Conservation (phyloP, 345 rosid genomes). For the Anastatica hierochuntica region DNA sequence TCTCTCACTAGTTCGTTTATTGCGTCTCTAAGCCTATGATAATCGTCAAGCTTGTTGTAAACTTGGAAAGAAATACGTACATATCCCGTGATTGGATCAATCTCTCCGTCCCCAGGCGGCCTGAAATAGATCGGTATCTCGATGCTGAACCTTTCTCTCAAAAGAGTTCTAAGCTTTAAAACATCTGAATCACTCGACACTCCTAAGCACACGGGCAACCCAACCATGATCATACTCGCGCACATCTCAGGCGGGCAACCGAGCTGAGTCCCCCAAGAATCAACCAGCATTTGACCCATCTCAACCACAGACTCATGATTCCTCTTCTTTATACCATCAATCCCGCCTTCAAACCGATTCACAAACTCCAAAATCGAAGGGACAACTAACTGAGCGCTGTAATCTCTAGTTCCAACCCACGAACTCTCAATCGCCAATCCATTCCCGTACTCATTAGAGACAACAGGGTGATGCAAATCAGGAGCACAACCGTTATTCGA, state of each 20-base stretch:
- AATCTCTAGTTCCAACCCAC: constrained; percentile 94
- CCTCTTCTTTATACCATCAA: constrained; percentile 68
- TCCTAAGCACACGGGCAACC: constrained; percentile 61
- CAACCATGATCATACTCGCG: constrained; percentile 81
- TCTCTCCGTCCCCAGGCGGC: constrained; percentile 45
- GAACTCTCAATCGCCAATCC: constrained; percentile 83
- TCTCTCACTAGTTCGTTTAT: constrained; percentile 41
- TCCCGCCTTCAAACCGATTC: constrained; percentile 75
- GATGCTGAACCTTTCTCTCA: constrained; percentile 51
- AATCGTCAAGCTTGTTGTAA: constrained; percentile 73
- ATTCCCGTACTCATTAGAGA: constrained; percentile 81
- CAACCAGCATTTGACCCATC: constrained; percentile 79
- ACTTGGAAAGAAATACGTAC: constrained; percentile 83
- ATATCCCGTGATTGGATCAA: constrained; percentile 49
- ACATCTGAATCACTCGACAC: constrained; percentile 45
- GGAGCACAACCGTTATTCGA: constrained; percentile 8
- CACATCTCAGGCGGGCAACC: constrained; percentile 86
- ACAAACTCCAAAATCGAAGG: constrained; percentile 72
- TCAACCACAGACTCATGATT: constrained; percentile 65
- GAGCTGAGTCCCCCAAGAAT: constrained; percentile 79
- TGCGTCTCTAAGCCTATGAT: constrained; percentile 61
- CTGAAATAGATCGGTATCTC: constrained; percentile 76
- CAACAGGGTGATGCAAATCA: constrained; percentile 89
- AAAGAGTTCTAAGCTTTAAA: constrained; percentile 45
- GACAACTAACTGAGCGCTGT: constrained; percentile 77